phyloP scores from a whole-genome alignment of 2,329 filamentous ascomycete genomes.

The Akanthomyces lecanii region DNA sequence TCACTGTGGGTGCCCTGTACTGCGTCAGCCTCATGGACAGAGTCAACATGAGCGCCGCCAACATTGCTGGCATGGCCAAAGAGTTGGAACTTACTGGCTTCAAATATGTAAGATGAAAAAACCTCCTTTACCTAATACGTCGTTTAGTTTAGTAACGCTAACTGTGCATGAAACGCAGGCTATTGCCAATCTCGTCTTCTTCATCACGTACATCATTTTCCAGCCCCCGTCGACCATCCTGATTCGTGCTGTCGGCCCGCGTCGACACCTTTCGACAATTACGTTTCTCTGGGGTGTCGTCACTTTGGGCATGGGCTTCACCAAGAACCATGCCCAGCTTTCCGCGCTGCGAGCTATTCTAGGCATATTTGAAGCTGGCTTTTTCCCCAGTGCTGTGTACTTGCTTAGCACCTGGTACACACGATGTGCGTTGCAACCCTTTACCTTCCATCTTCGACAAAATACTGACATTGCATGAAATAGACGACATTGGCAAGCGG shows the following conservation, averaged over 20 bases:
- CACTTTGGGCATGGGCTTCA: slow-evolving; percentile 65
- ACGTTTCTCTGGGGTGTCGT: slow-evolving; percentile 55
- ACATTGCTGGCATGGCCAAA: slow-evolving; percentile 60
- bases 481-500: slow-evolving; percentile 64
- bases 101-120: slow-evolving; percentile 37
- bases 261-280: slow-evolving; percentile 51
- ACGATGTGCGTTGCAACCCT: slow-evolving; percentile 44
- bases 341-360: slow-evolving; percentile 54
- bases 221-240: slow-evolving; percentile 68
- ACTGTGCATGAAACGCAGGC: slow-evolving; percentile 34
- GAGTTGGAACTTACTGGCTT: slow-evolving; percentile 45
- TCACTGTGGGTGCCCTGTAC: slow-evolving; percentile 63
- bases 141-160: background rate
- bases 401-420: slow-evolving; percentile 72
- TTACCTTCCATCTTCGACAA: background rate
- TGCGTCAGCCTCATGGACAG: slow-evolving; percentile 75
- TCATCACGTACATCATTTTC: slow-evolving; percentile 67
- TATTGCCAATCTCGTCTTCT: slow-evolving; percentile 70
- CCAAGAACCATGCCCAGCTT: slow-evolving; percentile 47
- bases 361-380: slow-evolving; percentile 64
- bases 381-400: slow-evolving; percentile 68
- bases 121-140: too few species aligned
- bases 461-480: background rate
- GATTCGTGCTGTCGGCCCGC: slow-evolving; percentile 61
- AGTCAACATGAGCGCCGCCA: slow-evolving; percentile 69